Evolutionary conservation across 768 basidiomycete species (phyloP).

Genomic region (Obba rivulosa): DNA sequence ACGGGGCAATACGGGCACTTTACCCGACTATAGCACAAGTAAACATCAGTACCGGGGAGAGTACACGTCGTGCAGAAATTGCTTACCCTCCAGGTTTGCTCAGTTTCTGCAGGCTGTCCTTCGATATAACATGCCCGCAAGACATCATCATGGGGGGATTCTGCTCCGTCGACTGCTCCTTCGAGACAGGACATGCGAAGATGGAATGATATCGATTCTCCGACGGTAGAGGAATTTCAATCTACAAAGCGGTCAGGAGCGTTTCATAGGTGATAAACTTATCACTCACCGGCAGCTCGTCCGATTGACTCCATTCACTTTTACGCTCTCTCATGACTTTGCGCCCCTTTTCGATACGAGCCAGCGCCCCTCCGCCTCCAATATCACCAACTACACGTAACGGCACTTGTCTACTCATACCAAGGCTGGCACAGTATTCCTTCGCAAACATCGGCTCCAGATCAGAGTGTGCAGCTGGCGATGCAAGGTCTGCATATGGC

Average conservation of each 20-base stretch:
- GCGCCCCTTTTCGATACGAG: conserved; percentile 89
- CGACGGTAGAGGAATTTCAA: conserved; percentile 85
- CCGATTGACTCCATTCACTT: conserved; percentile 86
- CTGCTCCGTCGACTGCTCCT: conserved; percentile 87
- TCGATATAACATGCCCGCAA: conserved; percentile 93
- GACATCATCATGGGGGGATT: conserved; percentile 99
- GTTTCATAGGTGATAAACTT: conserved; percentile 7
- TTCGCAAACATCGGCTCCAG: conserved; percentile 80
- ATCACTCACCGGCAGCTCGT: conserved; percentile 70
- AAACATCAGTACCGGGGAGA: background rate
- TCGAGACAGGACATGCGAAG: conserved; percentile 96
- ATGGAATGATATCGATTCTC: conserved; percentile 94
- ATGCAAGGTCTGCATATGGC: conserved; percentile 71
- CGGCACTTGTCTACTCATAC: conserved; percentile 86
- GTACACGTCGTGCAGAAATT: conserved; percentile 11
- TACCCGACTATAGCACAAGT: conserved; percentile 53
- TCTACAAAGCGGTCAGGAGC: conserved; percentile 43
- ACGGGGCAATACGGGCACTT: conserved; percentile 96
- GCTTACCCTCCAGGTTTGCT: conserved; percentile 83
- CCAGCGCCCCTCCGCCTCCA: conserved; percentile 86
- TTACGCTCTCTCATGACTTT: conserved; percentile 90
- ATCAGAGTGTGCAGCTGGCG: conserved; percentile 67
- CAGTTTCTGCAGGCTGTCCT: conserved; percentile 85
- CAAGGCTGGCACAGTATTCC: conserved; percentile 83
- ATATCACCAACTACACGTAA: conserved; percentile 88